These are phyloP conservation scores for Dendrobium nobile DNA, from an alignment of 106 monocot species.

Conservation along the genomic window DNA sequence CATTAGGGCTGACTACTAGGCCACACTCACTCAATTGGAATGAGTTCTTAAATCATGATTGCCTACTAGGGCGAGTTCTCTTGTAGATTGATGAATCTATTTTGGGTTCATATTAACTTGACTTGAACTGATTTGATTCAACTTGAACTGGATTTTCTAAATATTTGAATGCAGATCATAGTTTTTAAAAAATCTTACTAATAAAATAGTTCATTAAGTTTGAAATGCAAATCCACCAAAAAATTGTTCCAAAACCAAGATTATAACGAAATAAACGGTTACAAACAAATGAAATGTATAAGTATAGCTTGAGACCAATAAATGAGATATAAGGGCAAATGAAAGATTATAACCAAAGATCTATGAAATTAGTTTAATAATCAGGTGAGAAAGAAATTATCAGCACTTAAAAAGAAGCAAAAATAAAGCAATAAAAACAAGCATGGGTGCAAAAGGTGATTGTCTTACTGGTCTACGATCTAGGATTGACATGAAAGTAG, in stretches of 20 bases:
- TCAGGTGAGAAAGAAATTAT: background rate
- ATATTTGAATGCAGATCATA: too few species aligned
- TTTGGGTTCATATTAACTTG: too few species aligned
- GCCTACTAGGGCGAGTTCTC: too few species aligned
- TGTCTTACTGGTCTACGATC: conserved; percentile 59
- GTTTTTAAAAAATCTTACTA: background rate
- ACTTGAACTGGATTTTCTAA: too few species aligned
- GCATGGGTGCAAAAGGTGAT: conserved; percentile 1
- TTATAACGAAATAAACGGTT: background rate
- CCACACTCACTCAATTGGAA: too few species aligned
- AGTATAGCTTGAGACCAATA: background rate
- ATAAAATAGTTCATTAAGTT: background rate
- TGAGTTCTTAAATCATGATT: too few species aligned
- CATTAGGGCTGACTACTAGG: too few species aligned
- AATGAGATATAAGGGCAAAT: background rate
- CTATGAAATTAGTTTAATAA: background rate
- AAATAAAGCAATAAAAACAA: background rate
- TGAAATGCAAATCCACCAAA: background rate
- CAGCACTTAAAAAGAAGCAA: background rate
- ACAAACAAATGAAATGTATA: background rate
- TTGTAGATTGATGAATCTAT: too few species aligned
- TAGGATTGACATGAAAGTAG: conserved; percentile 63
- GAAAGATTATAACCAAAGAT: background rate
- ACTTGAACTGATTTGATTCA: too few species aligned
- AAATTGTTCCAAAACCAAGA: background rate